Evolutionary conservation across 2,329 filamentous ascomycete species (phyloP).

Genomic region (Paracamarosporium sp.): DNA sequence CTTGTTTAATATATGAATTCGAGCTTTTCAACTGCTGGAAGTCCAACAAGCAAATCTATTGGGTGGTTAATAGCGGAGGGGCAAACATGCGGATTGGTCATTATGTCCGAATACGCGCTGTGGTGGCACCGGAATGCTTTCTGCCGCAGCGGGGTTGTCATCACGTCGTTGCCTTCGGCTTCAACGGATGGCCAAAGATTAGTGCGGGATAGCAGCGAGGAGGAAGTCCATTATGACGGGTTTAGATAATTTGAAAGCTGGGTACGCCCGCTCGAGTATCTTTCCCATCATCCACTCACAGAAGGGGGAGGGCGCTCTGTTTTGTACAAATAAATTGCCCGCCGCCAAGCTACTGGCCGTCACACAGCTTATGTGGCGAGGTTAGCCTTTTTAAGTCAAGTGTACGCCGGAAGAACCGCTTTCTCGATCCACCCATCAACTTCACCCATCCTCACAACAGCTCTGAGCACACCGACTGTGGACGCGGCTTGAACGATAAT

Average conservation of each 20-base stretch:
- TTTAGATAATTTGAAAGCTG: too few relatives aligned
- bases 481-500: neutral
- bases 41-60: too few relatives aligned
- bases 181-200: neutral
- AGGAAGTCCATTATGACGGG: neutral
- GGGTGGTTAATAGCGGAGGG: neutral
- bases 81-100: neutral
- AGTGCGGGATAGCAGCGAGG: neutral
- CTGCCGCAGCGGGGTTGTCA: neutral
- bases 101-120: neutral
- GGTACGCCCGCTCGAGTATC: too few relatives aligned
- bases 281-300: too few relatives aligned
- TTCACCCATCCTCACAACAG: constrained; percentile 6
- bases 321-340: neutral
- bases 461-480: constrained; percentile 5
- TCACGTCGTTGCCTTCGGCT: neutral
- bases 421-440: constrained; percentile 3
- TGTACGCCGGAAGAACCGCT: constrained; percentile 10
- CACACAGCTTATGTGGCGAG: neutral
- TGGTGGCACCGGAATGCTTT: neutral
- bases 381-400: constrained; percentile 10
- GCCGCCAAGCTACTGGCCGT: neutral
- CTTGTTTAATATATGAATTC: constrained; percentile 5
- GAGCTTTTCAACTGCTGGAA: neutral
- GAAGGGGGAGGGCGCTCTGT: neutral